These are phyloP conservation scores for Claviceps sp. DNA, from an alignment of 2,329 filamentous ascomycete species.

Conservation along the genomic window DNA sequence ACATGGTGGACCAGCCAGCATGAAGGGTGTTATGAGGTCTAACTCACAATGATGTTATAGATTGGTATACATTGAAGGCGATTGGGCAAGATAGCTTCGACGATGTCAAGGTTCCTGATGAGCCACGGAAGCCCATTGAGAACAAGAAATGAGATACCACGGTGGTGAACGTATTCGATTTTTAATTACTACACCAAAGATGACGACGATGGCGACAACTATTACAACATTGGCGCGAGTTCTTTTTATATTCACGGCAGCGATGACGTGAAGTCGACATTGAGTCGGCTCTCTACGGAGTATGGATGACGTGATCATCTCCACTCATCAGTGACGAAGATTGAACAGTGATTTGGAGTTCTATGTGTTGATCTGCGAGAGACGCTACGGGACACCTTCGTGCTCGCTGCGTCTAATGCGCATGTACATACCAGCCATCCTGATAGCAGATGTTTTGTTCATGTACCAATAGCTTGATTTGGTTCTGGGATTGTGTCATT, in stretches of 20 bases:
- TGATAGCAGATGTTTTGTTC: not conserved
- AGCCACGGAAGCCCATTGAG: slow-evolving; percentile 38
- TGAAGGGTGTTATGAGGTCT: not conserved
- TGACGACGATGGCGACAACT: too few species aligned
- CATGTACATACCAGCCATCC: not conserved
- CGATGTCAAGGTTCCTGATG: slow-evolving; percentile 80
- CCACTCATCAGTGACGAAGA: not conserved
- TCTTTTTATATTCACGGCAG: not conserved
- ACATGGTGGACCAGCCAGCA: not conserved
- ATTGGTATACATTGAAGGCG: slow-evolving; percentile 56
- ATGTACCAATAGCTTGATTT: not conserved
- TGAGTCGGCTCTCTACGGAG: not conserved
- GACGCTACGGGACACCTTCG: not conserved
- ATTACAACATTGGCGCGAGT: not conserved
- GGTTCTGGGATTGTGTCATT: not conserved
- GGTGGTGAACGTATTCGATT: too few species aligned
- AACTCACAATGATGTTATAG: slow-evolving; percentile 18
- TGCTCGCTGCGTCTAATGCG: too few species aligned
- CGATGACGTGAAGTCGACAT: not conserved
- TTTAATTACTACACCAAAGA: too few species aligned
- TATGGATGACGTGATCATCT: not conserved
- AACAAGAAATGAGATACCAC: not conserved
- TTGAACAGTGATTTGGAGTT: not conserved
- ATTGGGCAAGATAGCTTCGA: slow-evolving; percentile 96
- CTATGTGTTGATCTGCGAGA: not conserved